Conservation (phyloP, 768 basidiomycete genomes). For the Myochromella boudieri region DNA sequence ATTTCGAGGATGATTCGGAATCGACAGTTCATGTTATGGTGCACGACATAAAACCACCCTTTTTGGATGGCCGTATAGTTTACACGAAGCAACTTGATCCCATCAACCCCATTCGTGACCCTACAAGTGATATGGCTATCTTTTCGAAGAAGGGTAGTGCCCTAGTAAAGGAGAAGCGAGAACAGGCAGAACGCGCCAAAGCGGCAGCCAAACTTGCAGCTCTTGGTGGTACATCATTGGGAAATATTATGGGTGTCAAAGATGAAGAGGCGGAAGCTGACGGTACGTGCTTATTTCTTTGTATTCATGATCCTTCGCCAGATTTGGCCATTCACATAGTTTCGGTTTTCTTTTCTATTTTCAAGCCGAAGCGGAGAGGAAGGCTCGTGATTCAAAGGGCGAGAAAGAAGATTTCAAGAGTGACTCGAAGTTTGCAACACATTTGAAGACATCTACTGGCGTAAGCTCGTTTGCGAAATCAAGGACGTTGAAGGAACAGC, state of each 20-base stretch:
- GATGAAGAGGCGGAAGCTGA: conserved; percentile 93
- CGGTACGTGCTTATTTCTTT: conserved; percentile 52
- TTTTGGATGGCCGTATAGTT: conserved; percentile 93
- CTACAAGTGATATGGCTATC: conserved; percentile 90
- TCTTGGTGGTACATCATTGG: conserved; percentile 89
- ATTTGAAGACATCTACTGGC: conserved; percentile 78
- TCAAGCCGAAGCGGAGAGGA: conserved; percentile 56
- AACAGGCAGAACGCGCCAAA: conserved; percentile 94
- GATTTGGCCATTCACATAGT: conserved; percentile 83
- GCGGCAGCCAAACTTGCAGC: conserved; percentile 94
- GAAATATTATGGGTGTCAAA: conserved; percentile 96
- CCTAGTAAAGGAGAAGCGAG: conserved; percentile 92
- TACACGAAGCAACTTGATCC: conserved; percentile 97
- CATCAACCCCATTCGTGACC: conserved; percentile 93
- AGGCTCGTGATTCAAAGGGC: conserved; percentile 49
- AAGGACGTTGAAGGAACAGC: conserved; percentile 88
- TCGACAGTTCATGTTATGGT: conserved; percentile 97
- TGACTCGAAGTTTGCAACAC: conserved; percentile 96
- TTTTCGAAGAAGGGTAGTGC: conserved; percentile 97
- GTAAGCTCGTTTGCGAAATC: conserved; percentile 79
- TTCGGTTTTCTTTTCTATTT: conserved; percentile 31
- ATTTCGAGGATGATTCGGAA: conserved; percentile 95
- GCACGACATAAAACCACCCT: conserved; percentile 95
- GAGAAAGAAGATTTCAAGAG: conserved; percentile 79
- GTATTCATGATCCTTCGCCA: conserved; percentile 28